A percentile compares a stretch with the other conserved stretches of the same genome.
Conservation (phyloP, 2,329 filamentous ascomycete genomes). For the Sclerotinia nivalis region DNA sequence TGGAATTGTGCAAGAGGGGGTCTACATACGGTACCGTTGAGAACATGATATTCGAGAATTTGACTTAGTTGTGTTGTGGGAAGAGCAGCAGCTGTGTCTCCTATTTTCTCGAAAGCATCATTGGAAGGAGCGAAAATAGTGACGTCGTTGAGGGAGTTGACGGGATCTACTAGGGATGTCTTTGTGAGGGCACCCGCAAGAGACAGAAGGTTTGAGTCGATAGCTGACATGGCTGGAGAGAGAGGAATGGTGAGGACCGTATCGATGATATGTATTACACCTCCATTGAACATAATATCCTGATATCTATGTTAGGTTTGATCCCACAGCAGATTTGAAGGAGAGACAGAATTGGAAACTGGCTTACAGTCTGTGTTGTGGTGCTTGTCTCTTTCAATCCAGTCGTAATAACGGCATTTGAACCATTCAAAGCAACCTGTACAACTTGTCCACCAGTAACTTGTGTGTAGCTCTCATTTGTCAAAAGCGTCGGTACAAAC, state of each 20-base stretch:
- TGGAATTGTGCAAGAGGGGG: background rate
- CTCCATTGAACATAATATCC: slow-evolving; percentile 52
- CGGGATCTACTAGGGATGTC: slow-evolving; percentile 38
- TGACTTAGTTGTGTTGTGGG: slow-evolving; percentile 36
- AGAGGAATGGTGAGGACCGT: slow-evolving; percentile 52
- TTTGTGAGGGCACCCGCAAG: slow-evolving; percentile 43
- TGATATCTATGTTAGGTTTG: slow-evolving; percentile 37
- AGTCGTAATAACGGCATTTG: slow-evolving; percentile 18
- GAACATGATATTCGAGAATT: slow-evolving; percentile 41
- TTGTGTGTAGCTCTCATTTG: slow-evolving; percentile 47
- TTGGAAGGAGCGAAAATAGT: slow-evolving; percentile 48
- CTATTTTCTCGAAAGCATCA: slow-evolving; percentile 43
- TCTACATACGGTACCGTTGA: slow-evolving; percentile 15
- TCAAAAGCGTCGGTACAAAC: slow-evolving; percentile 49
- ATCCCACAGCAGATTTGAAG: slow-evolving; percentile 44
- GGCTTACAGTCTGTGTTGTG: slow-evolving; percentile 48
- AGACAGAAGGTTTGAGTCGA: slow-evolving; percentile 44
- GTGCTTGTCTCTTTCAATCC: slow-evolving; percentile 23
- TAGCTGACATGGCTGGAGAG: slow-evolving; percentile 43
- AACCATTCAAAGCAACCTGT: slow-evolving; percentile 26
- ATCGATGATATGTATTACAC: slow-evolving; percentile 55
- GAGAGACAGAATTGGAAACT: slow-evolving; percentile 39
- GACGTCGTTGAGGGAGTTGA: slow-evolving; percentile 50
- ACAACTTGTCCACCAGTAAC: slow-evolving; percentile 53
- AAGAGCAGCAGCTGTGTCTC: slow-evolving; percentile 40